These are phyloP conservation scores for Aaosphaeria arxii DNA, from an alignment of 2,329 filamentous ascomycete species.

Conservation along the genomic window DNA sequence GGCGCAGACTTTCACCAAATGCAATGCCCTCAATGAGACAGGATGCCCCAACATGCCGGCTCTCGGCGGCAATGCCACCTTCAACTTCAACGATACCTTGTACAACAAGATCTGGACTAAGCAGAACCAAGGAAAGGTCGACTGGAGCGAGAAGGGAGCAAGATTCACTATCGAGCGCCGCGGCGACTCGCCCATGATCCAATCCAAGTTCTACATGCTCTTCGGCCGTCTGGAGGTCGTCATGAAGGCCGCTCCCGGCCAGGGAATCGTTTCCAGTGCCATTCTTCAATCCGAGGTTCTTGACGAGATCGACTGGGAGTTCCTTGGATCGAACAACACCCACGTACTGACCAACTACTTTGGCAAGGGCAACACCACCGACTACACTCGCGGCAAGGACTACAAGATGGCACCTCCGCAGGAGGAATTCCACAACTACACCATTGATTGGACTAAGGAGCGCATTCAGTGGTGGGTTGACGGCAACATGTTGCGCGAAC, in stretches of 20 bases:
- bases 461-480: constrained; percentile 65
- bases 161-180: constrained; percentile 68
- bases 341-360: constrained; percentile 53
- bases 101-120: constrained; percentile 55
- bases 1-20: constrained; percentile 74
- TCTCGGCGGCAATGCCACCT: constrained; percentile 57
- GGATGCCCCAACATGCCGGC: constrained; percentile 69
- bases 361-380: constrained; percentile 54
- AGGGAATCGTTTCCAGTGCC: constrained; percentile 50
- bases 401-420: constrained; percentile 28
- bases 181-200: constrained; percentile 74
- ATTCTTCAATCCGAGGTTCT: constrained; percentile 52
- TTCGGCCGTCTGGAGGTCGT: constrained; percentile 52
- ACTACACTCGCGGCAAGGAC: constrained; percentile 47
- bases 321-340: constrained; percentile 36
- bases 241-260: constrained; percentile 47
- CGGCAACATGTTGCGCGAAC: constrained; percentile 58
- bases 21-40: constrained; percentile 69
- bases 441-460: constrained; percentile 64
- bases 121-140: constrained; percentile 63
- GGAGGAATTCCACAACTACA: constrained; percentile 40
- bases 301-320: constrained; percentile 56
- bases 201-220: constrained; percentile 57
- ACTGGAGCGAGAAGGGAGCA: constrained; percentile 63
- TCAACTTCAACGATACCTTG: constrained; percentile 54